These are phyloP conservation scores for Paramecium pentaurelia DNA, from an alignment of 73 alveolate species.

Conservation along the genomic window DNA sequence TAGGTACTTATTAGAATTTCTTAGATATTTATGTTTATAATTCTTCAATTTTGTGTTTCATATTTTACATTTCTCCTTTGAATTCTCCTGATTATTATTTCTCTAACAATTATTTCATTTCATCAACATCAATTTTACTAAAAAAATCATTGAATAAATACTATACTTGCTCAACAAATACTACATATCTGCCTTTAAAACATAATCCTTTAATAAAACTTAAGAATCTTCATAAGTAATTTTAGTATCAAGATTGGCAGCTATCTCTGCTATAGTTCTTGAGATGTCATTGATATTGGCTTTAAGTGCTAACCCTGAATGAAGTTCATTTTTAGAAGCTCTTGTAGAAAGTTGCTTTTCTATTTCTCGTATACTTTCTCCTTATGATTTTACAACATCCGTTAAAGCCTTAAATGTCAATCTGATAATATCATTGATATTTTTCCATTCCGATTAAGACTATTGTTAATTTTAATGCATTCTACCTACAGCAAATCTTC, in stretches of 20 bases:
- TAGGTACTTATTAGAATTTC: slow-evolving; percentile 11
- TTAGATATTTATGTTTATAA: neutral
- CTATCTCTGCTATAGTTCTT: slow-evolving; percentile 87
- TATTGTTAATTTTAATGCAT: neutral
- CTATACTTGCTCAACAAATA: slow-evolving; percentile 44
- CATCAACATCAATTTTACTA: slow-evolving; percentile 43
- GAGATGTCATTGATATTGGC: slow-evolving; percentile 94
- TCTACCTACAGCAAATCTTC: slow-evolving; percentile 18
- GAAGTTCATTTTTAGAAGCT: slow-evolving; percentile 92
- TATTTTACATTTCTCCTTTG: neutral
- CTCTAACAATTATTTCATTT: neutral
- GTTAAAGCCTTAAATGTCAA: slow-evolving; percentile 90
- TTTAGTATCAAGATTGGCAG: slow-evolving; percentile 84
- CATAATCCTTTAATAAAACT: slow-evolving; percentile 83
- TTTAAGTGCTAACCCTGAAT: slow-evolving; percentile 82
- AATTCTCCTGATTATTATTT: slow-evolving; percentile 30
- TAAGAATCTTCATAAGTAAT: slow-evolving; percentile 89
- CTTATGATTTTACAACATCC: slow-evolving; percentile 88
- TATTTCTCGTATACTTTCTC: slow-evolving; percentile 82
- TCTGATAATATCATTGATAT: slow-evolving; percentile 88
- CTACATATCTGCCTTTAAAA: slow-evolving; percentile 75
- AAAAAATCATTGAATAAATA: neutral
- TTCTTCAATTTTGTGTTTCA: slow-evolving; percentile 16
- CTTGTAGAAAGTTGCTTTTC: slow-evolving; percentile 82
- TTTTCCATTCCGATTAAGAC: slow-evolving; percentile 79